Base-by-base conservation (phyloP, 1,139 yeast species). In the Candida dubliniensis region DNA sequence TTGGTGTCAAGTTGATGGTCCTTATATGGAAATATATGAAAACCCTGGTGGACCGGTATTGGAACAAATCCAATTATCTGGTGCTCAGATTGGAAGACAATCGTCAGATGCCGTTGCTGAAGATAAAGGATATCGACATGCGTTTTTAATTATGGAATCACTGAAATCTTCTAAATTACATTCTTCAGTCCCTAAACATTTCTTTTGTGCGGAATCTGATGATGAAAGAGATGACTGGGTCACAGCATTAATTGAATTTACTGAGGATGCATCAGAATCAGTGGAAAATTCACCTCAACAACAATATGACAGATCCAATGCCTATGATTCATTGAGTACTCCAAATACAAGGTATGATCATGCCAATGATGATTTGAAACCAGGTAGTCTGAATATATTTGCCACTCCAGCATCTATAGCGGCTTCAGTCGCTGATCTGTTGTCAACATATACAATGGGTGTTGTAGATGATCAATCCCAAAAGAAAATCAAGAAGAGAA, bases 211-310 rank as follows among this genome's bases (percentile, higher is more conserved):
- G 2, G 96, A 90, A 60, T 80, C 86, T 1, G 88, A 86, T 43
- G 74, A 71, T 30, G 96, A 89, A 55, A 77, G 96, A 43, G 95
- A 87, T 53, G 74, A 74, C 4, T 87, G 96, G 96, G 79, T 85
- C 25, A 72, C 79, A 15, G 74, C 79, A 1, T 65, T 86, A 51
- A 71, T 82, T 35, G 83, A 78, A 47, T 70, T 71, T 49, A 66
- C 57, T 38, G 57, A 55, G 24, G 35, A 43, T 11, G 24, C 44
- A 11, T 23, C 38, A n/a, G 50, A 37, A 2, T 36, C 51, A 8
- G 44, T 36, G 24, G 47, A 51, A 24, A 41, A 47, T 7, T 48
- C 54, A 1, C 43, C 48, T 9, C 50, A 53, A 8, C 44, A 48
- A 7, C 46, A 52, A 36, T 12, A 10, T 14, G n/a, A n/a, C n/a